Evolutionary conservation across 2,329 filamentous ascomycete species (phyloP).

Genomic region (Triangularia verruculosa): DNA sequence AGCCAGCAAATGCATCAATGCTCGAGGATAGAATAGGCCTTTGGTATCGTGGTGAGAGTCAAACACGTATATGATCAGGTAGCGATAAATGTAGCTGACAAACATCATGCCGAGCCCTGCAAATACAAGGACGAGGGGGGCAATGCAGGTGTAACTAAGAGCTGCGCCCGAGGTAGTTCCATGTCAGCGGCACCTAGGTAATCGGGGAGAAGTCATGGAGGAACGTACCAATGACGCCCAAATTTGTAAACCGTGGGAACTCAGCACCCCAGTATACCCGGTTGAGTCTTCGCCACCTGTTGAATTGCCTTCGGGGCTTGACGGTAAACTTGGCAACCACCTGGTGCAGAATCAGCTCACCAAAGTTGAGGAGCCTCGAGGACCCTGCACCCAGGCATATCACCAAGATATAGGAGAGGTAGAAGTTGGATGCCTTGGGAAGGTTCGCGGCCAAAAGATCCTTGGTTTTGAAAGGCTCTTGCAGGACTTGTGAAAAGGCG

Average conservation of each 20-base stretch:
- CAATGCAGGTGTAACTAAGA: slow-evolving; percentile 80
- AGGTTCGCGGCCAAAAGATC: slow-evolving; percentile 60
- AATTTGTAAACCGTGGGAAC: slow-evolving; percentile 70
- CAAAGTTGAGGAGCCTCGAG: slow-evolving; percentile 68
- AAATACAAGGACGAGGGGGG: slow-evolving; percentile 78
- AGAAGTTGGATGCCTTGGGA: slow-evolving; percentile 73
- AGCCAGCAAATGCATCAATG: slow-evolving; percentile 79
- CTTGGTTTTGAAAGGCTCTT: slow-evolving; percentile 55
- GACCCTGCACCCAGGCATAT: slow-evolving; percentile 79
- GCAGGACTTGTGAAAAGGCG: slow-evolving; percentile 54
- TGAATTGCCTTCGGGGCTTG: slow-evolving; percentile 78
- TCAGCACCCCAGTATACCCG: slow-evolving; percentile 74
- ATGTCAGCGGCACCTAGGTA: neutral
- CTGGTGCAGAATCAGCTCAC: slow-evolving; percentile 46
- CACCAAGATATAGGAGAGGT: slow-evolving; percentile 79
- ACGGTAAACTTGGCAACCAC: slow-evolving; percentile 69
- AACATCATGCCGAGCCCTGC: slow-evolving; percentile 72
- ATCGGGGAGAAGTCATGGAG: neutral
- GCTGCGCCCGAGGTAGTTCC: slow-evolving; percentile 32
- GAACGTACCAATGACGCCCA: slow-evolving; percentile 63
- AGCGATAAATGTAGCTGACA: slow-evolving; percentile 82
- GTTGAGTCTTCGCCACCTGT: slow-evolving; percentile 66
- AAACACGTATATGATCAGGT: slow-evolving; percentile 81
- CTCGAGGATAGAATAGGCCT: slow-evolving; percentile 82
- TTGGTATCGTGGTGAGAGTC: slow-evolving; percentile 81